phyloP scores from a whole-genome alignment of 2,329 filamentous ascomycete species.

The Xylaria multiplex region DNA sequence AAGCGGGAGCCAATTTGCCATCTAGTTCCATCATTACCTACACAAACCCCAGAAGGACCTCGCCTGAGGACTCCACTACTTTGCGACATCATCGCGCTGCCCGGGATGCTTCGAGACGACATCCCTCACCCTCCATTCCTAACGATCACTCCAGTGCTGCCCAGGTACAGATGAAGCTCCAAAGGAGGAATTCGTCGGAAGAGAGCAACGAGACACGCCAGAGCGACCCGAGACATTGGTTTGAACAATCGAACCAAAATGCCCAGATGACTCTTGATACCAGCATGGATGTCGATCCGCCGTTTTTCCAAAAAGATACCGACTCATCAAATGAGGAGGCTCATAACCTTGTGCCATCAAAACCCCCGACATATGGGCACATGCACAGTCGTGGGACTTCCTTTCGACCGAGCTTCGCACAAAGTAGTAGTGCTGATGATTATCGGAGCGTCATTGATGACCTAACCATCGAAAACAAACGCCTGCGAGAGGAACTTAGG shows the following conservation, averaged over 20 bases:
- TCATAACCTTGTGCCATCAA: slow-evolving; percentile 40
- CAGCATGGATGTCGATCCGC: slow-evolving; percentile 65
- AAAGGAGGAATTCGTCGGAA: slow-evolving; percentile 57
- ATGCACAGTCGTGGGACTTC: slow-evolving; percentile 39
- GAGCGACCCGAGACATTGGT: slow-evolving; percentile 65
- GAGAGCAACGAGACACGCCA: slow-evolving; percentile 60
- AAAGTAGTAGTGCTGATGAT: slow-evolving; percentile 74
- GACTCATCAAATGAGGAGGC: slow-evolving; percentile 62
- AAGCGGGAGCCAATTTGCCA: slow-evolving; percentile 40
- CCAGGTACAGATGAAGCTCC: slow-evolving; percentile 32
- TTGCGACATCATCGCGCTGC: slow-evolving; percentile 58
- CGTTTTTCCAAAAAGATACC: slow-evolving; percentile 64
- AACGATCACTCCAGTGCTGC: slow-evolving; percentile 29
- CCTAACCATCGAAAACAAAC: slow-evolving; percentile 84
- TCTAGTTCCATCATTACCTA: slow-evolving; percentile 41
- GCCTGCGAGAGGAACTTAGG: slow-evolving; percentile 76
- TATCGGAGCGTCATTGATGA: slow-evolving; percentile 88
- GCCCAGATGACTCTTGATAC: slow-evolving; percentile 56
- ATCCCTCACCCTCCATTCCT: slow-evolving; percentile 30
- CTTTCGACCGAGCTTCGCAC: slow-evolving; percentile 52
- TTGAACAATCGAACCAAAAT: slow-evolving; percentile 64
- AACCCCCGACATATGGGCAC: slow-evolving; percentile 44
- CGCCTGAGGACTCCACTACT: slow-evolving; percentile 59
- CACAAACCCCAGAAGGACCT: slow-evolving; percentile 52
- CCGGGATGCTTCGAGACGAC: slow-evolving; percentile 52